Evolutionary conservation across 23 red algal species (phyloP).

Genomic region (Cyanidium caldarium): DNA sequence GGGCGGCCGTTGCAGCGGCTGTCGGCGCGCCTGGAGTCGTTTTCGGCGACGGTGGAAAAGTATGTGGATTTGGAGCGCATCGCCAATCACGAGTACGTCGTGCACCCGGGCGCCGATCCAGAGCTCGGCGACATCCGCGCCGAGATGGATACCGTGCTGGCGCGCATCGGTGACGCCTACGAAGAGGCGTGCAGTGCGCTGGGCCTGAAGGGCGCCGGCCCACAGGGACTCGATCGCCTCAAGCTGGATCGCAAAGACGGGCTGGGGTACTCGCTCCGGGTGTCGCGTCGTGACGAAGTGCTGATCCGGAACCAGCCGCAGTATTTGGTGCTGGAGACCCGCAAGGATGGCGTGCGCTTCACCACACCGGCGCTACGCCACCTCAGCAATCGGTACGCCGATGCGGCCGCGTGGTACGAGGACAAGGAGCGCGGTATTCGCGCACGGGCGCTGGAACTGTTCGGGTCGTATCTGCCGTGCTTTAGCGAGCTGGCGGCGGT

Average conservation of each 20-base stretch:
- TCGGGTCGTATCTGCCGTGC: slow-evolving; percentile 38
- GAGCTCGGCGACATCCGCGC: slow-evolving; percentile 27
- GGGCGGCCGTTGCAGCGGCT: slow-evolving; percentile 26
- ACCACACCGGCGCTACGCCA: slow-evolving; percentile 25
- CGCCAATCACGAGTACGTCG: slow-evolving; percentile 73
- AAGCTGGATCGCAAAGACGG: slow-evolving; percentile 80
- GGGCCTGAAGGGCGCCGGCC: slow-evolving; percentile 10
- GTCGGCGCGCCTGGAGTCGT: slow-evolving; percentile 26
- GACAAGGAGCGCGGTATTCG: slow-evolving; percentile 29
- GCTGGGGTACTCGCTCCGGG: slow-evolving; percentile 66
- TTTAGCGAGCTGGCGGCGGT: slow-evolving; percentile 34
- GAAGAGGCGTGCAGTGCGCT: slow-evolving; percentile 12
- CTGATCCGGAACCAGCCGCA: slow-evolving; percentile 54
- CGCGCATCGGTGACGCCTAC: slow-evolving; percentile 29
- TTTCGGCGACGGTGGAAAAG: slow-evolving; percentile 70
- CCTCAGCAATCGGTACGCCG: slow-evolving; percentile 30
- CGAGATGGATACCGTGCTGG: slow-evolving; percentile 40
- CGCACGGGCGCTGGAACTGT: slow-evolving; percentile 53
- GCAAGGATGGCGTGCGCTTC: slow-evolving; percentile 95
- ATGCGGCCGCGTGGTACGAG: slow-evolving; percentile 35
- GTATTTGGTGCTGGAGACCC: slow-evolving; percentile 63
- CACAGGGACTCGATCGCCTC: slow-evolving; percentile 34
- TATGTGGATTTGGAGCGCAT: slow-evolving; percentile 82
- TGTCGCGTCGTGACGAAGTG: slow-evolving; percentile 79
- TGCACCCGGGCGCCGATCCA: slow-evolving; percentile 37